Evolutionary conservation across 352 stramenopile species (phyloP).

Genomic region (Pythium apleroticum): DNA sequence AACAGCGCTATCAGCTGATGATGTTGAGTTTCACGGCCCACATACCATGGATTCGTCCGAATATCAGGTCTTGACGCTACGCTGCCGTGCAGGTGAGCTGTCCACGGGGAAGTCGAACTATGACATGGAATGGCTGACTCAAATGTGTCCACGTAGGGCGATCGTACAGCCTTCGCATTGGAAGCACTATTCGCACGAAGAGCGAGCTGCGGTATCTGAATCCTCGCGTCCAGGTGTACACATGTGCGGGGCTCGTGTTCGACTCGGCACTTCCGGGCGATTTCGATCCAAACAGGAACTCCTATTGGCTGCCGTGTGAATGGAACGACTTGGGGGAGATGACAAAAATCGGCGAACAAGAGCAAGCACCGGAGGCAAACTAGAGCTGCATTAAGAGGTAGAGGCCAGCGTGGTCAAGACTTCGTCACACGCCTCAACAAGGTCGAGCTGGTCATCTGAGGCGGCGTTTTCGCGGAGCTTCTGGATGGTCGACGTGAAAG

Average conservation of each 20-base stretch:
- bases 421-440: conserved; percentile 17
- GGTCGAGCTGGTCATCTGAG: conserved; percentile 14
- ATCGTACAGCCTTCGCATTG: conserved; percentile 16
- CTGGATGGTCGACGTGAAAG: conserved; percentile 3
- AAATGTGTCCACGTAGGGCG: conserved; percentile 1
- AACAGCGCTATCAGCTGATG: neutral
- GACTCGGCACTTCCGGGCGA: conserved; percentile 27
- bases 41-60: neutral
- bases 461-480: conserved; percentile 17
- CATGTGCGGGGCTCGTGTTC: conserved; percentile 39
- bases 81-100: conserved; percentile 18
- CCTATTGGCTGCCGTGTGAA: conserved; percentile 56
- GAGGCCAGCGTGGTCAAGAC: conserved; percentile 11
- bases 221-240: conserved; percentile 57
- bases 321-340: conserved; percentile 44
- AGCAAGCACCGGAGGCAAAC: neutral
- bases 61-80: conserved; percentile 20
- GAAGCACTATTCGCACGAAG: neutral
- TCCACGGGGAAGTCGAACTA: no score
- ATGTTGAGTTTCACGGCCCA: conserved; percentile 14
- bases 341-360: neutral
- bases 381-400: neutral
- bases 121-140: no score
- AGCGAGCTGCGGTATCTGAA: conserved; percentile 18
- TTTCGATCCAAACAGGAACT: conserved; percentile 33